phyloP scores from a whole-genome alignment of 2,329 filamentous ascomycete genomes.

The Hypoxylon rubiginosum region DNA sequence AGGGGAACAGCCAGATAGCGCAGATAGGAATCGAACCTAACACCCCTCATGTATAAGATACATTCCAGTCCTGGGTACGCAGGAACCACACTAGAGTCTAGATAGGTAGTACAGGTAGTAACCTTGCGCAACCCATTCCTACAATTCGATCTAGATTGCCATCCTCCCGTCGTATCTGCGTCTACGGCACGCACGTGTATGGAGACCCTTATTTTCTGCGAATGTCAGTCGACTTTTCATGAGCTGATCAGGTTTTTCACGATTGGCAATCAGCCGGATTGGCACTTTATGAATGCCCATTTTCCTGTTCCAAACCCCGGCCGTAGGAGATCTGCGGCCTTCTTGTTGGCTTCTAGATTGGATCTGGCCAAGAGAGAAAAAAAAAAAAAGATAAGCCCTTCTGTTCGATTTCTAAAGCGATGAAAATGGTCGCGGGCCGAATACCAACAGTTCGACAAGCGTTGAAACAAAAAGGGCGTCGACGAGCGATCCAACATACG shows the following conservation, averaged over 20 bases:
- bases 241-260: conserved; percentile 15
- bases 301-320: conserved; percentile 22
- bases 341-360: conserved; percentile 21
- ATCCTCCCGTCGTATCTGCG: conserved; percentile 9
- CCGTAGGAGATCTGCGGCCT: conserved; percentile 38
- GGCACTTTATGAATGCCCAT: conserved; percentile 31
- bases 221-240: conserved; percentile 36
- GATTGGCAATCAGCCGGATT: conserved; percentile 5
- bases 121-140: conserved; percentile 18
- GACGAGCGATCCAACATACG: conserved; percentile 24
- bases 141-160: conserved; percentile 35
- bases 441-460: conserved; percentile 11
- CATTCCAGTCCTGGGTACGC: no score
- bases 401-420: conserved; percentile 3
- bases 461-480: not conserved
- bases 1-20: no score
- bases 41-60: no score
- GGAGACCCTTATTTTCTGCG: conserved; percentile 19
- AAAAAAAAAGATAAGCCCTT: conserved; percentile 11
- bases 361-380: conserved; percentile 5
- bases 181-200: conserved; percentile 21
- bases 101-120: conserved; percentile 1
- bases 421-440: conserved; percentile 21
- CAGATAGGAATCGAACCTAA: no score
- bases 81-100: not conserved